Base-by-base conservation (phyloP, 1,284 basidiomycete genomes). In the Stereum hirsutum region DNA sequence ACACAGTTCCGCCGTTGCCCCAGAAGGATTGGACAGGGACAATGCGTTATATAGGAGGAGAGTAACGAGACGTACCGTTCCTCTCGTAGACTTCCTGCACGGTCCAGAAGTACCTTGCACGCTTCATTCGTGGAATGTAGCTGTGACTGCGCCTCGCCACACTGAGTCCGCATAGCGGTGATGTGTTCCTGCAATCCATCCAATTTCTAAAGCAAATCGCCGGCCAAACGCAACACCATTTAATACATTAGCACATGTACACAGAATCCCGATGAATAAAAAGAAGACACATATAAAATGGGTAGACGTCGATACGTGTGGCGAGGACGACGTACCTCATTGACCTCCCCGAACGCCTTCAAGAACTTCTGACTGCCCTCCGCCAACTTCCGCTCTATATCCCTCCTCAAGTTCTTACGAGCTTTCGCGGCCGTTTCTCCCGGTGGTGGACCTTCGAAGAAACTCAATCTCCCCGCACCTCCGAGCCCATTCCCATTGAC, bases 41-140 rank as follows among this genome's bases (percentile, higher is more conserved):
- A n/a, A 12, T 4, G 39, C n/a, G 28, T 20, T 41, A 6, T 6
- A 19, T 40, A 15, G 17, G 28, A 8, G 12, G 38, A 10, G 4
- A n/a, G n/a, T n/a, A n/a, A n/a, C n/a, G n/a, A 17, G 21, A 46
- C 74, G 39, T 44, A 91, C 91, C 88, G 72, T 59, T 95, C 86
- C 42, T 81, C 74, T 15, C 85, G 72, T 28, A 97, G 63, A 36
- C 79, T 89, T 35, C 89, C 86, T 0, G 93, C 92, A 24, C 87
- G 78, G 54, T 94, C 89, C 1, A 97, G 71, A n/a, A 97, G 61
- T 36, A 81, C 78, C 48, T 78, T 81, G 53, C 91, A 94, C 0
- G 86, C 79, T 45, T 81, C 77, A 49, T 83, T 86, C 1, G 90
- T 90, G 19, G 80, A 66, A 34, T 75, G 73, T 19, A 96, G 68